Base-by-base conservation (phyloP, 106 monocot genomes). In the Dioscorea dumetorum region DNA sequence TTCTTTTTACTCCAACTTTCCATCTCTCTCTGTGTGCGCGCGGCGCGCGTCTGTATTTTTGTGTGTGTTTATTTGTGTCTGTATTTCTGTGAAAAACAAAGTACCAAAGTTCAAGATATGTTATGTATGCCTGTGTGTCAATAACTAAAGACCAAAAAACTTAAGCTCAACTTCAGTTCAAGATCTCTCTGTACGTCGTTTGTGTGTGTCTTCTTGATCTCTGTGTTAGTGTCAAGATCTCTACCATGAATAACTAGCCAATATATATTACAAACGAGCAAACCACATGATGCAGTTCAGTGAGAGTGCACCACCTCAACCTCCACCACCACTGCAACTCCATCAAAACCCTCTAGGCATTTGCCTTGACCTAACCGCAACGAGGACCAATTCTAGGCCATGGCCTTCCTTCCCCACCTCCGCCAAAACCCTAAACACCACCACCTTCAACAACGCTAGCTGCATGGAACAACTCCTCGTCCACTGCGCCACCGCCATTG, bases 381-480 rank as follows among this genome's bases (percentile, higher is more conserved):
- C 24, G 13, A 54, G 15, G 8, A 69, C 50, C 64, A 50, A 59
- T 53, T 7, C 75, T 24, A 67, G 79, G 72, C 73, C 82, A 16
- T 75, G 79, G 60, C 53, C 65, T 4, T 61, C 72, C 52, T 63
- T 33, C 34, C 50, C 71, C 57, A 61, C 73, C 51, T 61, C 74
- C 51, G 8, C 68, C 57, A 86, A 71, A 22, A 68, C 85, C 56
- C 66, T 76, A 4, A 74, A 74, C 34, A 67, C 63, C 34, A 67
- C 63, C 34, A 67, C 63, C 79, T 64, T 86, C 61, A 84, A 71
- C 73, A 82, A 58, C 53, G 70, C 84, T 16, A 52, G 76, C 66
- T 88, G 81, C 83, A 92, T 90, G 85, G 97, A 99, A 64, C 88
- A 99, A 62, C 85, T 99, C 50, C 87, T 99, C 8, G 81, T 83